Base-by-base conservation (phyloP, 441 rosid genomes). In the Gossypium laxum region DNA sequence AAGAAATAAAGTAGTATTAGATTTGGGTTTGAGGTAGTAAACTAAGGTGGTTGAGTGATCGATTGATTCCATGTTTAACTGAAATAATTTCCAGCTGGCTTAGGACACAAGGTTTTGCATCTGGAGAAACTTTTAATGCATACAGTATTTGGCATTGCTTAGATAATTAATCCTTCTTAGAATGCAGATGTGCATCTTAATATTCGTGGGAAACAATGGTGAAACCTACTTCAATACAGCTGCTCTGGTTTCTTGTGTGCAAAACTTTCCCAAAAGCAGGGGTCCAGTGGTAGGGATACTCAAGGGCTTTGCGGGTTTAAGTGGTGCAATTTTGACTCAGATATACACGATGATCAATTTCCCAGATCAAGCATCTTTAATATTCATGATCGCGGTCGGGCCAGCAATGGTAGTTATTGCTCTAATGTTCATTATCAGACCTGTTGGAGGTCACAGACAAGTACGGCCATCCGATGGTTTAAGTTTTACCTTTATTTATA, bases 261-360 rank as follows among this genome's bases (percentile, higher is more conserved):
- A 88, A 60, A 94, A 94, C 86, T 94, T 92, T 74, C 99, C 98
- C 0, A 94, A 88, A 79, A 92, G 96, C 74, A 72, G 99, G 41
- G 99, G 98, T 79, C 98, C 97, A 7, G 90, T 92, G 73, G 99
- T 94, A 28, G 98, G 98, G 72, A 90, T 94, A 66, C 87, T 92
- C 80, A 94, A 94, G 77, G 99, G 98, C 19, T 92, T 92, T 79
- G 96, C 98, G n/a, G 99, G 99, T 11, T 81, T 92, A 59, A 85
- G 97, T n/a, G 99, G 98, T 4, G 98, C 99, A 6, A 91, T 92
- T 54, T 82, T 92, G 84, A 88, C 97, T 55, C 99, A 91, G 77
- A 82, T 92, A 76, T 94, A 89, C 64, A 82, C 96, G 0, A 47
- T 80, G 88, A 77, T 91, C 71, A 83, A 92, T 77, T 82, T 90